Conservation (phyloP, 2,329 filamentous ascomycete genomes). For the Fusarium sp. region DNA sequence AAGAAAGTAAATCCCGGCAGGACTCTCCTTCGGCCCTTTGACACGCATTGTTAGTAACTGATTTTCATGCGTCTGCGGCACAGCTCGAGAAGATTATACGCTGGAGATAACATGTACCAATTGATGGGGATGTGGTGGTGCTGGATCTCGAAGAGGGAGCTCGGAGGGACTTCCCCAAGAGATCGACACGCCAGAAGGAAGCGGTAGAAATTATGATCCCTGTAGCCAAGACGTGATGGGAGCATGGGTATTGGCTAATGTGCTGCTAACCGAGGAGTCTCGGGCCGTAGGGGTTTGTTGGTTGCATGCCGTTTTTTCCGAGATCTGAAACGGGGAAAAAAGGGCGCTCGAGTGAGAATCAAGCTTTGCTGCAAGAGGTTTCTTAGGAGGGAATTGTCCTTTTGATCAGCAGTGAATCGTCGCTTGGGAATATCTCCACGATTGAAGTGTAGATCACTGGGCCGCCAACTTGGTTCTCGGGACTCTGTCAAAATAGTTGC, state of each 20-base stretch:
- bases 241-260: background rate
- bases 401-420: background rate
- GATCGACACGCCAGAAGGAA: background rate
- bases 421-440: background rate
- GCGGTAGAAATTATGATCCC: background rate
- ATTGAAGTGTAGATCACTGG: background rate
- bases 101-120: background rate
- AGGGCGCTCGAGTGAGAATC: background rate
- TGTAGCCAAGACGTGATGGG: background rate
- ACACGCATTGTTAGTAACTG: background rate
- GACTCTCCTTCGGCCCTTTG: background rate
- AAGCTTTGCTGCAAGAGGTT: background rate
- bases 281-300: background rate
- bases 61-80: background rate
- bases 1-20: background rate
- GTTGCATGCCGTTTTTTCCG: background rate
- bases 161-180: slow-evolving; percentile 3
- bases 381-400: rapidly evolving
- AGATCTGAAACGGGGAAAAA: background rate
- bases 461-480: background rate
- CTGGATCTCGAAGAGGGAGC: background rate
- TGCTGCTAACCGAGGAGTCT: background rate
- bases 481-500: no score
- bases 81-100: background rate
- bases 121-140: background rate